These are phyloP conservation scores for Bacterosira constricta DNA, from an alignment of 108 stramenopile genomes.

Conservation along the genomic window DNA sequence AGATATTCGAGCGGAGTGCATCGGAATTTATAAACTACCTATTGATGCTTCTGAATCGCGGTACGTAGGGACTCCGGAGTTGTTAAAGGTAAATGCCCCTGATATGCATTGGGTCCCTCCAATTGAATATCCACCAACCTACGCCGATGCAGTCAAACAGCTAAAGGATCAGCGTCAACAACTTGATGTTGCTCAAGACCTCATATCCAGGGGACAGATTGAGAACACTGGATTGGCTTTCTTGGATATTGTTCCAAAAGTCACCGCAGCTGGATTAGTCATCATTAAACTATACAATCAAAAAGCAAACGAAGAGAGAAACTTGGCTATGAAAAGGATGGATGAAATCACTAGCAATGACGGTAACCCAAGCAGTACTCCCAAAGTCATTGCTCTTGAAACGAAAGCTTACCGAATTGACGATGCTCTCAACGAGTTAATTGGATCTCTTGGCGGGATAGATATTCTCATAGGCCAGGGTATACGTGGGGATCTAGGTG, in stretches of 20 bases:
- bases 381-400: conserved; percentile 29
- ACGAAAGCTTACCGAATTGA: conserved; percentile 59
- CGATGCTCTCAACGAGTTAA: conserved; percentile 51
- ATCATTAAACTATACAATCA: conserved; percentile 21
- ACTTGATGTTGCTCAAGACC: conserved; percentile 45
- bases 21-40: conserved; percentile 86
- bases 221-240: conserved; percentile 65
- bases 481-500: conserved; percentile 70
- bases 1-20: conserved; percentile 67
- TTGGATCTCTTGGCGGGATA: conserved; percentile 49
- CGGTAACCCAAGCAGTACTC: conserved; percentile 16
- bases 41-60: conserved; percentile 56
- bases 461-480: conserved; percentile 83
- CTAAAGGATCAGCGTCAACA: conserved; percentile 37
- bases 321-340: conserved; percentile 25
- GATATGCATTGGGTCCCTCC: conserved; percentile 74
- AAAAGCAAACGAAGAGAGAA: conserved; percentile 26
- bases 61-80: conserved; percentile 65
- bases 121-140: conserved; percentile 50
- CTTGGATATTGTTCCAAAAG: conserved; percentile 62
- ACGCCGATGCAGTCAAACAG: conserved; percentile 43
- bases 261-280: conserved; percentile 47
- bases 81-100: conserved; percentile 63
- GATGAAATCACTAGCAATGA: conserved; percentile 2
- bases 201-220: conserved; percentile 60